Conservation (phyloP, 2,329 filamentous ascomycete genomes). For the Scleromitrula shiraiana region DNA sequence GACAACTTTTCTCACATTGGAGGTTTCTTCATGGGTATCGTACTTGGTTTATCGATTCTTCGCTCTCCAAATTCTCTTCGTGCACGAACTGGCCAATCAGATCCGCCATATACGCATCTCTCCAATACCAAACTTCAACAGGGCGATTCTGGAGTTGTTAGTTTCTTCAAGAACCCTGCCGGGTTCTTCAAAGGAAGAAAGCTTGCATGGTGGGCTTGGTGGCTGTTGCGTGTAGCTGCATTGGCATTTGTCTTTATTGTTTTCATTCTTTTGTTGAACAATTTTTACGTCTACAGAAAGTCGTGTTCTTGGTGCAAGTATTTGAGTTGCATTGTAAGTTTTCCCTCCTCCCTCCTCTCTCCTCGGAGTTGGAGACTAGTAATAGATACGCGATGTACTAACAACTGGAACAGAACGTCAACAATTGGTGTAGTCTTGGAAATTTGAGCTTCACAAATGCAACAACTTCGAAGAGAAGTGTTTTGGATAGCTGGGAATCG, state of each 20-base stretch:
- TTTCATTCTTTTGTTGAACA: slow-evolving; percentile 79
- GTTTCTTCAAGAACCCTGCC: slow-evolving; percentile 53
- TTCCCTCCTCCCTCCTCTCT: not conserved
- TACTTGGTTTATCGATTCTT: slow-evolving; percentile 76
- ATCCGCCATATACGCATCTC: slow-evolving; percentile 64
- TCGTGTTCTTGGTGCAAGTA: slow-evolving; percentile 93
- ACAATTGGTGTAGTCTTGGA: slow-evolving; percentile 53
- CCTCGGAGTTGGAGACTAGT: too few species aligned
- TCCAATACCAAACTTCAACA: slow-evolving; percentile 33
- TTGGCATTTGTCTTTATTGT: slow-evolving; percentile 74
- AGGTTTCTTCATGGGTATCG: slow-evolving; percentile 86
- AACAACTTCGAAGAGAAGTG: slow-evolving; percentile 17
- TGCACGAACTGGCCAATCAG: slow-evolving; percentile 61
- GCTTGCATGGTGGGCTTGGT: slow-evolving; percentile 96
- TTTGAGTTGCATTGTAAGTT: slow-evolving; percentile 80
- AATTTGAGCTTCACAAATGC: slow-evolving; percentile 19
- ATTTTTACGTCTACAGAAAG: slow-evolving; percentile 76
- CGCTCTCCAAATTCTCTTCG: slow-evolving; percentile 80
- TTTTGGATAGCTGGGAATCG: slow-evolving; percentile 20
- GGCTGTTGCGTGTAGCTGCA: slow-evolving; percentile 72
- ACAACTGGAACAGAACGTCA: slow-evolving; percentile 63
- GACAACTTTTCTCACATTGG: slow-evolving; percentile 98
- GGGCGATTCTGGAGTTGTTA: slow-evolving; percentile 24
- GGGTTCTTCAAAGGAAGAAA: slow-evolving; percentile 90
- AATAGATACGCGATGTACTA: slow-evolving; percentile 4